Evolutionary conservation across 2,329 filamentous ascomycete species (phyloP).

Genomic region (Trichoderma arundinaceum): DNA sequence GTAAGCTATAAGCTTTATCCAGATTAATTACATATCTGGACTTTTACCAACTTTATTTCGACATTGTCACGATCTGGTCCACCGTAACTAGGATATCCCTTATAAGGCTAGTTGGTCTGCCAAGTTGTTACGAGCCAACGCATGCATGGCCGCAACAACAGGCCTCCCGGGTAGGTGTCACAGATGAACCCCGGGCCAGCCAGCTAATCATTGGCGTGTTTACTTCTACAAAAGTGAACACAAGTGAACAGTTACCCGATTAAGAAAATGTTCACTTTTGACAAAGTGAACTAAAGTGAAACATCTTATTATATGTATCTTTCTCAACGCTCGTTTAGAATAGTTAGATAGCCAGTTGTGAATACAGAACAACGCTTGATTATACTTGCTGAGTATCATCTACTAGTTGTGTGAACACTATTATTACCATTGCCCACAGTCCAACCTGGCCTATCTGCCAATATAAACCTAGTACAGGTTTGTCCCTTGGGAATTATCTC

Average conservation of each 20-base stretch:
- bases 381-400: not conserved
- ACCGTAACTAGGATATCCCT: no score
- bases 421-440: not conserved
- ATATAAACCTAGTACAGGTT: no score
- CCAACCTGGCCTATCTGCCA: no score
- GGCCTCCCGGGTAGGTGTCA: not conserved
- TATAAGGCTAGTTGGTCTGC: no score
- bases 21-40: no score
- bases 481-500: no score
- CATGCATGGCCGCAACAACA: not conserved
- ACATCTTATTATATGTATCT: not conserved
- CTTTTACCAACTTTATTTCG: no score
- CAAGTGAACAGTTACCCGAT: not conserved
- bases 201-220: not conserved
- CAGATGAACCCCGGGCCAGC: not conserved
- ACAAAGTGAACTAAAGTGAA: not conserved
- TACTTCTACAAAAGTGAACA: no score
- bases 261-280: not conserved
- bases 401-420: not conserved
- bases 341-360: conserved; percentile 5
- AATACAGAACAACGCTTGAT: conserved; percentile 1
- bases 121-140: not conserved
- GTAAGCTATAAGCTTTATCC: no score
- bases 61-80: no score
- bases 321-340: not conserved